Conservation (phyloP, 2,329 filamentous ascomycete genomes). For the Dactylellina leptospora region DNA sequence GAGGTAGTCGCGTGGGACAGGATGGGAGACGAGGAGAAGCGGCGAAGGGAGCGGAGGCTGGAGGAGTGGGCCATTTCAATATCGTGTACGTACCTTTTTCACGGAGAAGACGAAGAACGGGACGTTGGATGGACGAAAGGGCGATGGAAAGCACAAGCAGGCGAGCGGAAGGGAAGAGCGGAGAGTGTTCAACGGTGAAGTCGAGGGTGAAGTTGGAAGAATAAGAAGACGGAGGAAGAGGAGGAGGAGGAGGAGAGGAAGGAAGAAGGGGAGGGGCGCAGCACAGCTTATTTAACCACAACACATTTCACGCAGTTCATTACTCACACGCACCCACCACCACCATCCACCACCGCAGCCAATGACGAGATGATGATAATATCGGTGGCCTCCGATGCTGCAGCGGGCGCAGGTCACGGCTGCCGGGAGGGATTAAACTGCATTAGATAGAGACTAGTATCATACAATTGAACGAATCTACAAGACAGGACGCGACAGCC, state of each 20-base stretch:
- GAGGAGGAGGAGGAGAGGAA: neutral
- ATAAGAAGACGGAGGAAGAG: neutral
- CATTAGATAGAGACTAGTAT: no score
- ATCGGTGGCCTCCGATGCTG: no score
- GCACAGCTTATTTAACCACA: slow-evolving; percentile 48
- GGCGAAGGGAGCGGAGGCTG: neutral
- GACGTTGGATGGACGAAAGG: neutral
- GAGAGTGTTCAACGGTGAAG: slow-evolving; percentile 23
- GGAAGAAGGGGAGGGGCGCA: slow-evolving; percentile 23
- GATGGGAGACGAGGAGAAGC: slow-evolving; percentile 15
- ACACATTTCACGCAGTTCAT: slow-evolving; percentile 5
- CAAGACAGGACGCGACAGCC: neutral
- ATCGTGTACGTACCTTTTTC: neutral
- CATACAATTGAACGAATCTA: neutral
- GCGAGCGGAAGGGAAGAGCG: slow-evolving; percentile 34
- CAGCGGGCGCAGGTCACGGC: no score
- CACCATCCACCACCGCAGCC: no score
- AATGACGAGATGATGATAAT: no score
- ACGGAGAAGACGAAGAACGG: slow-evolving; percentile 10
- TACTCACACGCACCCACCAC: no score
- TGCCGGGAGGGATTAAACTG: no score
- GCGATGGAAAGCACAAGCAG: slow-evolving; percentile 3
- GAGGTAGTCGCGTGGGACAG: slow-evolving; percentile 39
- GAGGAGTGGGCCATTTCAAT: neutral
- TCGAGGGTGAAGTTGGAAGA: neutral